A percentile compares a stretch with the other conserved stretches of the same genome.
Conservation (phyloP, 2,329 filamentous ascomycete species). For the Penicillium capsulatum region DNA sequence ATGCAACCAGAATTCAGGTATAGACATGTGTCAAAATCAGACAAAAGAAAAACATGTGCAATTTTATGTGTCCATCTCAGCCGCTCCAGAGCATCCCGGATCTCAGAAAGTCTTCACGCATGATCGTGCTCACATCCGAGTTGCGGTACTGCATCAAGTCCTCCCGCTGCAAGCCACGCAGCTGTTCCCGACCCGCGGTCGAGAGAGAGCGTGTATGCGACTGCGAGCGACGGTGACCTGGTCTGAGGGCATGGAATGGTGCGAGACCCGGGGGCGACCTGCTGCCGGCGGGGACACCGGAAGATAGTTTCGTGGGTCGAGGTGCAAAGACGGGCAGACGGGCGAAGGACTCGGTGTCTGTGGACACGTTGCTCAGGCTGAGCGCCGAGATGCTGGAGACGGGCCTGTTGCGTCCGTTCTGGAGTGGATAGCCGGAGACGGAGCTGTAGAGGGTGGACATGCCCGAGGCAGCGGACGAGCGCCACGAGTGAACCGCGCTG, state of each 20-base stretch:
- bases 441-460: slow-evolving; percentile 30
- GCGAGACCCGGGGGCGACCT: slow-evolving; percentile 12
- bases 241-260: slow-evolving; percentile 15
- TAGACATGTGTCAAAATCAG: not conserved
- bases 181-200: slow-evolving; percentile 28
- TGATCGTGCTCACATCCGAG: slow-evolving; percentile 35
- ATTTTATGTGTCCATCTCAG: not conserved
- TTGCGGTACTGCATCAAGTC: slow-evolving; percentile 36
- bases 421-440: slow-evolving; percentile 19
- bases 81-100: slow-evolving; percentile 21
- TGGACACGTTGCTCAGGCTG: slow-evolving; percentile 29
- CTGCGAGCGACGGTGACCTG: slow-evolving; percentile 12
- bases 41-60: not conserved
- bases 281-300: slow-evolving; percentile 7
- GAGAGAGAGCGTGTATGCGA: slow-evolving; percentile 25
- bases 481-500: slow-evolving; percentile 34
- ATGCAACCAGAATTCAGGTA: too few species aligned
- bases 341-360: slow-evolving; percentile 29
- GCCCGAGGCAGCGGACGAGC: slow-evolving; percentile 32
- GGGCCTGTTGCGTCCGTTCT: slow-evolving; percentile 11
- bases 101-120: slow-evolving; percentile 34
- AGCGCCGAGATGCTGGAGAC: slow-evolving; percentile 28
- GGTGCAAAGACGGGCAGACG: slow-evolving; percentile 34
- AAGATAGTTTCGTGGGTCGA: slow-evolving; percentile 19
- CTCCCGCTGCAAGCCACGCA: slow-evolving; percentile 33